phyloP scores from a whole-genome alignment of 2,329 filamentous ascomycete species.

The Fusarium haematococcum region DNA sequence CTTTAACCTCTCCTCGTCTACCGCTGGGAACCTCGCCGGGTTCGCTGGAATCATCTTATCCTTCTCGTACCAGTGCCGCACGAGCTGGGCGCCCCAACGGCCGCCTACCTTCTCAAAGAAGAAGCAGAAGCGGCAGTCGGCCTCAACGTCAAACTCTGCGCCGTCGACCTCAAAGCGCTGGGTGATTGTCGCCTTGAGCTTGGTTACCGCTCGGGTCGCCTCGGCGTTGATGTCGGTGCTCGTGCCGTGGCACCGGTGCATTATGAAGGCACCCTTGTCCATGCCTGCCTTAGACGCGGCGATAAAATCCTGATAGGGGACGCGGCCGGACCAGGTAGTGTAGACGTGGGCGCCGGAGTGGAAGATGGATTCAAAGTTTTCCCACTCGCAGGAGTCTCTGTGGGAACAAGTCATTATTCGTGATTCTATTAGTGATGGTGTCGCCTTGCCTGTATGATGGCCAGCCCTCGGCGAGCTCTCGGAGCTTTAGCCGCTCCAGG shows the following conservation, averaged over 20 bases:
- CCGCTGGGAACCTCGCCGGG: slow-evolving; percentile 53
- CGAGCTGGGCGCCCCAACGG: slow-evolving; percentile 57
- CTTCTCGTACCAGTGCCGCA: slow-evolving; percentile 64
- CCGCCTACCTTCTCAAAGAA: slow-evolving; percentile 56
- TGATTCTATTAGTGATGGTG: background rate
- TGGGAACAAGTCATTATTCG: background rate
- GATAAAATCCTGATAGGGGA: slow-evolving; percentile 55
- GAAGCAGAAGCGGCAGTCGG: slow-evolving; percentile 60
- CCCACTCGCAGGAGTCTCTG: slow-evolving; percentile 64
- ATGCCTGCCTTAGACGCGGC: slow-evolving; percentile 53
- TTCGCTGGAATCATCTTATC: slow-evolving; percentile 61
- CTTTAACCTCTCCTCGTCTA: slow-evolving; percentile 55
- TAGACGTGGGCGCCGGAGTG: slow-evolving; percentile 60
- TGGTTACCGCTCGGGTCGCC: slow-evolving; percentile 57
- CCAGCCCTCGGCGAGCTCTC: slow-evolving; percentile 63
- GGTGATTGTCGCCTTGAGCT: slow-evolving; percentile 64
- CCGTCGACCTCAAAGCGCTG: slow-evolving; percentile 58
- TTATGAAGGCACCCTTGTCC: slow-evolving; percentile 57
- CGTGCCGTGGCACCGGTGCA: slow-evolving; percentile 56
- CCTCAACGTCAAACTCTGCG: slow-evolving; percentile 58
- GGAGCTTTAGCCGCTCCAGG: slow-evolving; percentile 58
- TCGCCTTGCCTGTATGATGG: slow-evolving; percentile 55
- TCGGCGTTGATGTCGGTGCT: slow-evolving; percentile 56
- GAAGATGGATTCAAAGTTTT: slow-evolving; percentile 63
- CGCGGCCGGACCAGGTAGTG: slow-evolving; percentile 63